Conservation (phyloP, 2,329 filamentous ascomycete genomes). For the Hypoxylon rubiginosum region DNA sequence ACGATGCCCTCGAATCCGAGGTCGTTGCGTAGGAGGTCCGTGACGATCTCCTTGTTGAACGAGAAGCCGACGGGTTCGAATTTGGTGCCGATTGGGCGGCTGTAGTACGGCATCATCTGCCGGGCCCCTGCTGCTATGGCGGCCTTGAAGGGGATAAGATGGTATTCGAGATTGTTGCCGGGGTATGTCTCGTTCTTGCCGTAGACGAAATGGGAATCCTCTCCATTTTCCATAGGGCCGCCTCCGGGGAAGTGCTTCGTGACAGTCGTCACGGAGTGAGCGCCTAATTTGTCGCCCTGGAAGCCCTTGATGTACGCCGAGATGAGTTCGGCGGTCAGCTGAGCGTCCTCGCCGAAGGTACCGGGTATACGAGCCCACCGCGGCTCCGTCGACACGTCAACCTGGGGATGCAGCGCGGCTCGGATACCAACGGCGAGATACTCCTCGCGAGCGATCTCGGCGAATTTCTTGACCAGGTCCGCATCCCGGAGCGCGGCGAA, state of each 20-base stretch:
- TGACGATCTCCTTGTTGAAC: constrained; percentile 66
- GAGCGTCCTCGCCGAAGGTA: constrained; percentile 64
- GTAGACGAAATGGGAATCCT: constrained; percentile 66
- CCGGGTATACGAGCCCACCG: constrained; percentile 62
- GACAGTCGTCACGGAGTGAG: constrained; percentile 60
- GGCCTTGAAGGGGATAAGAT: constrained; percentile 64
- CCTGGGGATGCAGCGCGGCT: constrained; percentile 63
- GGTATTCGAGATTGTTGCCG: constrained; percentile 63
- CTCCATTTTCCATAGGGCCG: constrained; percentile 62
- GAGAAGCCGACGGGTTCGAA: constrained; percentile 63
- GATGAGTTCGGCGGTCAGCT: constrained; percentile 55
- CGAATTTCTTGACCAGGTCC: constrained; percentile 60
- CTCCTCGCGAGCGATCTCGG: constrained; percentile 64
- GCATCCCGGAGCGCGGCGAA: constrained; percentile 63
- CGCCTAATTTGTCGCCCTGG: constrained; percentile 60
- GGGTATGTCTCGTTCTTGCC: constrained; percentile 66
- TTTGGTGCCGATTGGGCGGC: constrained; percentile 60
- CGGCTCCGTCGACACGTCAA: constrained; percentile 65
- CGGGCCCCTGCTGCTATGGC: constrained; percentile 63
- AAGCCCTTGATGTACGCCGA: constrained; percentile 63
- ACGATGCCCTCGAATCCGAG: constrained; percentile 67
- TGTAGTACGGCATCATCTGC: constrained; percentile 68
- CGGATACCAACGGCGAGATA: constrained; percentile 59
- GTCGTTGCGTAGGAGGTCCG: constrained; percentile 61
- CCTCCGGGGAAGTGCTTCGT: constrained; percentile 69